Conservation (phyloP, 2,329 filamentous ascomycete genomes). For the Hymenoscyphus repandus region DNA sequence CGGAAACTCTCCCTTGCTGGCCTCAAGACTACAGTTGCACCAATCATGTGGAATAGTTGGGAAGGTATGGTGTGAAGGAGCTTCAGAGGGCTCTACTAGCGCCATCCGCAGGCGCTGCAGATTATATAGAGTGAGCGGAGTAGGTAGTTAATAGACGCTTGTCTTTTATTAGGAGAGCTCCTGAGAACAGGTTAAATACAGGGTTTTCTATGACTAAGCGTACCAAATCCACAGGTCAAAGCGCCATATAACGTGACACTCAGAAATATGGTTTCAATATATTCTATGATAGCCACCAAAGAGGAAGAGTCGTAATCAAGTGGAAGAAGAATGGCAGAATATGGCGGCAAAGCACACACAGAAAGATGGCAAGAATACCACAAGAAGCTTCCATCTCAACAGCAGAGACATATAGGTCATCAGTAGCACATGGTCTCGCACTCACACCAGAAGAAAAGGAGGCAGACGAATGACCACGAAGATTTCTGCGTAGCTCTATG, state of each 20-base stretch:
- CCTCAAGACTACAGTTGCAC: conserved; percentile 12
- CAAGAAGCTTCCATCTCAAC: neutral
- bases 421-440: neutral
- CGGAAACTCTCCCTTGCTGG: neutral
- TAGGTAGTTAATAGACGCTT: too few relatives aligned
- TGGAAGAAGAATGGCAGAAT: neutral
- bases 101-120: too few relatives aligned
- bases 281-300: neutral
- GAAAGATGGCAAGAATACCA: neutral
- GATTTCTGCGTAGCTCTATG: neutral
- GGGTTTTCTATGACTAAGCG: too few relatives aligned
- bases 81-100: too few relatives aligned
- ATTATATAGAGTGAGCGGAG: too few relatives aligned
- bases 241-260: too few relatives aligned
- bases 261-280: neutral
- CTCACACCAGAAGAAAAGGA: neutral
- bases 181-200: too few relatives aligned
- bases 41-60: conserved; percentile 17
- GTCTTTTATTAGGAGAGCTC: too few relatives aligned
- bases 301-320: neutral
- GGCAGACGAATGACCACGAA: neutral
- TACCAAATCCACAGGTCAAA: too few relatives aligned
- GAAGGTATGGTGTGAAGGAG: too few relatives aligned
- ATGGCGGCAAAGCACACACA: neutral
- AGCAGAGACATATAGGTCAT: too few relatives aligned